Percentiles rank a stretch among this genome's conserved stretches.
Evolutionary conservation across 345 rosid genomes (phyloP).

Genomic region (Lepidium didymum): DNA sequence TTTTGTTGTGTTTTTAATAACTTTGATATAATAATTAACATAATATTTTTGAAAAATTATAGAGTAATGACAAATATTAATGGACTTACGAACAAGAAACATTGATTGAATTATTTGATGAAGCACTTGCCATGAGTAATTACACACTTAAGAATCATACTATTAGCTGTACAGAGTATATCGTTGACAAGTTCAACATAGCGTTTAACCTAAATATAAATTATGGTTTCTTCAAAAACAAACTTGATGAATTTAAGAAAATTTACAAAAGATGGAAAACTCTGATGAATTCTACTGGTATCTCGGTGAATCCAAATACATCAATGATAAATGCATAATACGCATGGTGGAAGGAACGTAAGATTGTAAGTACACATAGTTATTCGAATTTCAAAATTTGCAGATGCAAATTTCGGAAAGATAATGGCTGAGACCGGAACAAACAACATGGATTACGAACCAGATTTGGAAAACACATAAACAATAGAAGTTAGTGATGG

Average conservation of each 20-base stretch:
- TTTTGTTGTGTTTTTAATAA: too few relatives aligned
- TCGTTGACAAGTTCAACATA: too few relatives aligned
- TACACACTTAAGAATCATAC: background rate
- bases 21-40: background rate
- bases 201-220: background rate
- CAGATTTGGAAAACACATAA: too few relatives aligned
- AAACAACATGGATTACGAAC: too few relatives aligned
- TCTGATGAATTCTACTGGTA: background rate
- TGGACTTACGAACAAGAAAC: background rate
- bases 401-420: too few relatives aligned
- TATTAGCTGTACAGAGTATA: background rate
- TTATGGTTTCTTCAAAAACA: background rate
- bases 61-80: background rate
- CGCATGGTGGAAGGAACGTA: background rate
- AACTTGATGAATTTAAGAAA: background rate
- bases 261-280: background rate
- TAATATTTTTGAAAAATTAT: background rate
- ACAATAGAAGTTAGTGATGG: too few relatives aligned
- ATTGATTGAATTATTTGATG: background rate
- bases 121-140: background rate
- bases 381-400: too few relatives aligned
- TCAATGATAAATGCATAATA: background rate
- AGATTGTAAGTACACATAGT: background rate
- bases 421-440: too few relatives aligned
- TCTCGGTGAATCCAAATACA: background rate